Evolutionary conservation across 1,139 yeast genomes (phyloP), one percentile per base, ranked within the genome.

Genomic region (Arxiozyma telluris): DNA sequence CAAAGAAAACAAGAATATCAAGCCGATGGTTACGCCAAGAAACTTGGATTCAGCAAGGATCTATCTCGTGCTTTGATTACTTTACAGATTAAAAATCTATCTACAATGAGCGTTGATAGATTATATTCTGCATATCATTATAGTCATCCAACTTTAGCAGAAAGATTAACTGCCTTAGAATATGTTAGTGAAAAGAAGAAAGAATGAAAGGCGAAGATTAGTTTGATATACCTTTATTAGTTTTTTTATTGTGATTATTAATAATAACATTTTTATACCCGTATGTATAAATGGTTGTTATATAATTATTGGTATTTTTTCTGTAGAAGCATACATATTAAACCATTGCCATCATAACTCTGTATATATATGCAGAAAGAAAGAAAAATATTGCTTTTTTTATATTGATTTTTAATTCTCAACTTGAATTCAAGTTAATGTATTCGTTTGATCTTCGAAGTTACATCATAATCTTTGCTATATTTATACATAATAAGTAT

Each of bases 1-100:
- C 81, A 91, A 17, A 85, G 98, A 78, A 81, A 82, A 64, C 86
- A 85, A 63, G 98, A 93, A 73, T 93, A 84, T 65, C 90, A 93
- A 72, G 98, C 98, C 23, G 98, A 93, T 69, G 82, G 78, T 54
- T 91, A 80, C 67, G 97, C 98, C 12, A 82, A 80, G 56, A 74
- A 77, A 52, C 79, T 83, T 61, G 96, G 96, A 34, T 84, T 83
- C 66, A 76, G 86, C 9, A 76, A 78, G 41, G 84, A 83, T 53
- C 79, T 93, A 68, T 79, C 87, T 52, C 76, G 76, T 56, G 84
- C 96, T 1, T 79, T 93, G 66, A 83, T 88, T 66, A 82, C 79
- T 59, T 74, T 93, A 60, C 87, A 85, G 64, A 81, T 82, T 61
- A 87, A 88, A 68, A 91, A 93, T 71, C 78, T 93, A 69, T 78